Evolutionary conservation across 2,329 filamentous ascomycete species (phyloP).

Genomic region (Teratosphaeria pseudoeucalypti): DNA sequence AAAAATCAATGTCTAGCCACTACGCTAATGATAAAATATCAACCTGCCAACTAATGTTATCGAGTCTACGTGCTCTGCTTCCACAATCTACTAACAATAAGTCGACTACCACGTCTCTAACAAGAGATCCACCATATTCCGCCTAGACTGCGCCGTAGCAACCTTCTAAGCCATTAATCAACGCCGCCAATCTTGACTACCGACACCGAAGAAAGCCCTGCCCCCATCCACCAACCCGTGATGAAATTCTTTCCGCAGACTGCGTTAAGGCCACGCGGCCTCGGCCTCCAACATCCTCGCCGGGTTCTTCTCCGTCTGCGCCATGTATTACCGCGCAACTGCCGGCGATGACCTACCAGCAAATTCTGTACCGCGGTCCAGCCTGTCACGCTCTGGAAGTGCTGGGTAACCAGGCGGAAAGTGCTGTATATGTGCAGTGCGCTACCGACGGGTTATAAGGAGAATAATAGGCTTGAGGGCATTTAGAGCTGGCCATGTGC

Average conservation of each 20-base stretch:
- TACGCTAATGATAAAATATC: too few species aligned
- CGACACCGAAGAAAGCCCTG: not conserved
- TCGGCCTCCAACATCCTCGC: not conserved
- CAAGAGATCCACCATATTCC: not conserved
- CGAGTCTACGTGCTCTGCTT: not conserved
- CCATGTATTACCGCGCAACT: not conserved
- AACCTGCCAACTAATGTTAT: not conserved
- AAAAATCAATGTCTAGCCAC: too few species aligned
- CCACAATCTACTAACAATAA: not conserved
- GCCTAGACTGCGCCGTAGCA: not conserved
- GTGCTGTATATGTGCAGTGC: not conserved
- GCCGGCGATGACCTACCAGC: not conserved
- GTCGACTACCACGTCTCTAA: not conserved
- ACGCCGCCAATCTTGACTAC: not conserved
- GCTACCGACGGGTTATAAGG: not conserved
- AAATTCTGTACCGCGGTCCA: too few species aligned
- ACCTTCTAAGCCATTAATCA: too few species aligned
- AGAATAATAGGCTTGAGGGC: not conserved
- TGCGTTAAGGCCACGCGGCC: not conserved
- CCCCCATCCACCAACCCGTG: not conserved
- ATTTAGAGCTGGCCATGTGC: not conserved
- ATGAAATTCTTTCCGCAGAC: not conserved
- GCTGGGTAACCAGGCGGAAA: not conserved
- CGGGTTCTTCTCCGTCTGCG: not conserved
- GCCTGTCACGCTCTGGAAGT: too few species aligned